These are phyloP conservation scores for Cladosporium cucumerinum DNA, from an alignment of 2,329 filamentous ascomycete genomes.

Conservation along the genomic window DNA sequence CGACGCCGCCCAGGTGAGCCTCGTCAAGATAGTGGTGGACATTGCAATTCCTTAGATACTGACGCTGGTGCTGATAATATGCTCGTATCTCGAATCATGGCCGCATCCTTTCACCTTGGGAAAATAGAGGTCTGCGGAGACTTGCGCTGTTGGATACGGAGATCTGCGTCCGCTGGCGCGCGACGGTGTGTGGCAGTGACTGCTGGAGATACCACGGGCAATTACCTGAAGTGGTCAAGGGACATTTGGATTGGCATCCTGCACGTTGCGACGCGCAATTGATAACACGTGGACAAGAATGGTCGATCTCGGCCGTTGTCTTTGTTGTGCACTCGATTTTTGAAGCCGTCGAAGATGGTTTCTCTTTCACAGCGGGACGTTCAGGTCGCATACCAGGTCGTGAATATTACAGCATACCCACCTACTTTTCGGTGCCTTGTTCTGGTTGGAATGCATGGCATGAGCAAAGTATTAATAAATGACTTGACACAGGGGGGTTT, in stretches of 20 bases:
- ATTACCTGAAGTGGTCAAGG: not conserved
- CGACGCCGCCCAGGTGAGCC: not conserved
- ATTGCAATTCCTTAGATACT: not conserved
- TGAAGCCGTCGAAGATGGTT: too few relatives aligned
- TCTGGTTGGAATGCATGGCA: too few relatives aligned
- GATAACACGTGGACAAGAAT: not conserved
- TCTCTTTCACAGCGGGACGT: too few relatives aligned
- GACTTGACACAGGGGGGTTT: too few relatives aligned
- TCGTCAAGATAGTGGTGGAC: not conserved
- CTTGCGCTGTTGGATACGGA: conserved; percentile 1
- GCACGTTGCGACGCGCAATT: not conserved
- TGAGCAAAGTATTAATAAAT: too few relatives aligned
- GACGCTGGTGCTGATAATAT: not conserved
- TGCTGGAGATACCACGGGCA: not conserved
- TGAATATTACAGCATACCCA: too few relatives aligned
- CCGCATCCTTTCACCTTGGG: not conserved
- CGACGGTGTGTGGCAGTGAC: not conserved
- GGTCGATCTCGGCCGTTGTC: not conserved
- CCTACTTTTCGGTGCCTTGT: too few relatives aligned
- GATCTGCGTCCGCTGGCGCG: conserved; percentile 3
- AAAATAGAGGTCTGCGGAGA: conserved; percentile 4
- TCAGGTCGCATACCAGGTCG: too few relatives aligned
- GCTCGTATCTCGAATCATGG: not conserved
- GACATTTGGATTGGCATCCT: not conserved
- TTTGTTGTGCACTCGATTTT: not conserved